Evolutionary conservation across 2,329 filamentous ascomycete species (phyloP).

Genomic region (Colletotrichum lupini): DNA sequence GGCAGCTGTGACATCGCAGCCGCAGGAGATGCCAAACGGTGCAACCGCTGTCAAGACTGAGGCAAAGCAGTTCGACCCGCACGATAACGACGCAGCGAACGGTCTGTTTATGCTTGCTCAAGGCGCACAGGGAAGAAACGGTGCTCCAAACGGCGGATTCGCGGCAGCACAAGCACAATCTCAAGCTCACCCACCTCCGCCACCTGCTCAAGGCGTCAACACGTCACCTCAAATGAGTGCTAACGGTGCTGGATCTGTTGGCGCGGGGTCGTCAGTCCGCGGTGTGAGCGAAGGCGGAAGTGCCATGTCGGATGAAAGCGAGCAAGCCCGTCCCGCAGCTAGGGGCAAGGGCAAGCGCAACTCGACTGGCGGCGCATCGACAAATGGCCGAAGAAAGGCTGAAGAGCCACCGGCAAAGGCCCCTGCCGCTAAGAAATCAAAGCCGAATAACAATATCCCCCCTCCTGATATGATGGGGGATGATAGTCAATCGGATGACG

Average conservation of each 20-base stretch:
- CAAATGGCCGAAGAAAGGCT: constrained; percentile 81
- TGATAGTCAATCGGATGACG: constrained; percentile 52
- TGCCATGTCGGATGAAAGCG: constrained; percentile 78
- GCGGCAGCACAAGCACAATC: constrained; percentile 58
- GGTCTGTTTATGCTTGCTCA: constrained; percentile 91
- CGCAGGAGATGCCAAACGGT: constrained; percentile 51
- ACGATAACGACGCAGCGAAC: constrained; percentile 96
- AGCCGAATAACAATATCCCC: constrained; percentile 62
- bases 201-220: constrained; percentile 49
- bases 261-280: constrained; percentile 52
- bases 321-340: constrained; percentile 72
- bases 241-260: constrained; percentile 57
- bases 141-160: constrained; percentile 63
- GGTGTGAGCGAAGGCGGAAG: constrained; percentile 76
- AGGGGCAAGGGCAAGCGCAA: constrained; percentile 78
- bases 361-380: constrained; percentile 51
- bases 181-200: constrained; percentile 59
- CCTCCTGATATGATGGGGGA: constrained; percentile 40
- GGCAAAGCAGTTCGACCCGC: constrained; percentile 77
- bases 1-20: constrained; percentile 37
- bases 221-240: constrained; percentile 63
- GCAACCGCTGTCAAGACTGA: constrained; percentile 56
- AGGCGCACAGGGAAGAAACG: constrained; percentile 78
- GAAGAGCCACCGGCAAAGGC: constrained; percentile 74
- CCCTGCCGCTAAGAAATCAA: constrained; percentile 76